Evolutionary conservation across 768 basidiomycete genomes (phyloP), one percentile per base, ranked within the genome.

Genomic region (Calocybe cyanea): DNA sequence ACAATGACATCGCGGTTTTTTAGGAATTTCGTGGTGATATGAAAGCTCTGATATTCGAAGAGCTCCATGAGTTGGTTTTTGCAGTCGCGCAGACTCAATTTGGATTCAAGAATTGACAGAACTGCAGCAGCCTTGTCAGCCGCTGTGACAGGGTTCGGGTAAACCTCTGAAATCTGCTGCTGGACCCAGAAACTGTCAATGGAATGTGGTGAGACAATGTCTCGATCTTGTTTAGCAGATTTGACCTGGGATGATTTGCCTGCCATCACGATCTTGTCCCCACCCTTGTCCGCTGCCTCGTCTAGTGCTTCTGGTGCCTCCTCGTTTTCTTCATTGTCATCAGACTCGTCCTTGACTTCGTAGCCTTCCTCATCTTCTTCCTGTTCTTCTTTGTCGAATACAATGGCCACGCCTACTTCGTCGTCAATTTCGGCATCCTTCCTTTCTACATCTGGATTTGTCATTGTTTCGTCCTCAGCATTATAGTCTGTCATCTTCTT

Each of bases 181-280:
- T 99, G 96, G 0, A 99, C 91, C 94, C 94, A 99, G 81, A 98
- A 98, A 20, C 81, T 95, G 63, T 99, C 95, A 57, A 99, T 84
- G 41, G 84, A 77, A 51, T 96, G 92, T 0, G 93, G 92, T 0
- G 92, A 85, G 32, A 98, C 85, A 42, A 82, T 69, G 55, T 91
- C 89, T 55, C 83, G 83, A 65, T 89, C 83, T 36, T 70, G 72
- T 57, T 82, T 81, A 44, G 72, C 61, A 51, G 75, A 74, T 42
- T 74, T 75, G 17, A 69, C 64, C 24, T 67, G 63, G 11, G 81
- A 73, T 0, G 80, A 71, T 38, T 77, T 83, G 46, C 81, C 83
- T 19, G 88, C 89, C 45, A 96, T 83, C 38, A 95, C 79, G 32
- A 96, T 69, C 31, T 83, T 83, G 24, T 89, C 87, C 4, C 80